phyloP scores from a whole-genome alignment of 768 basidiomycete genomes.

The Boletus sensibilis region DNA sequence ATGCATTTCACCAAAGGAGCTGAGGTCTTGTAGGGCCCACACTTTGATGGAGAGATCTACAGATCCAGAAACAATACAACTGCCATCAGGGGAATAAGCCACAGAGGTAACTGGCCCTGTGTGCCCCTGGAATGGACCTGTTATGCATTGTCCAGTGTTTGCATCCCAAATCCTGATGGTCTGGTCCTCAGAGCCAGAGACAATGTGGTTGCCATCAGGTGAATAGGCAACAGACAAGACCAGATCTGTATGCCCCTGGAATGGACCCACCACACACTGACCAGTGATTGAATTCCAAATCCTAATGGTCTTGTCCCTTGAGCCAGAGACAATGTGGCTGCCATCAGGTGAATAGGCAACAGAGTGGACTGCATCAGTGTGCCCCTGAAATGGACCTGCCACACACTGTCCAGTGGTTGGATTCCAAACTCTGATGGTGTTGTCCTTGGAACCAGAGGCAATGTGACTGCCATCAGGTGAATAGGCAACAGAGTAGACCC shows the following conservation, averaged over 20 bases:
- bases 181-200: slow-evolving; percentile 19
- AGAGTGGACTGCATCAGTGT: slow-evolving; percentile 17
- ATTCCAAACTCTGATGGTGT: slow-evolving; percentile 27
- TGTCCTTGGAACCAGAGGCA: slow-evolving; percentile 21
- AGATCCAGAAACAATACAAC: slow-evolving; percentile 17
- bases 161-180: slow-evolving; percentile 20
- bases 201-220: slow-evolving; percentile 15
- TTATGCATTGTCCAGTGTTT: slow-evolving; percentile 12
- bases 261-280: slow-evolving; percentile 18
- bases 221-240: slow-evolving; percentile 18
- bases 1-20: neutral
- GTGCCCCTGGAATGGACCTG: slow-evolving; percentile 18
- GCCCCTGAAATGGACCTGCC: slow-evolving; percentile 17
- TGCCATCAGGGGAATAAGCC: slow-evolving; percentile 20
- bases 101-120: slow-evolving; percentile 1
- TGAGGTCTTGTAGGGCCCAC: slow-evolving; percentile 1
- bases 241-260: slow-evolving; percentile 17
- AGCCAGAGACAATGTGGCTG: slow-evolving; percentile 24
- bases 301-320: slow-evolving; percentile 24
- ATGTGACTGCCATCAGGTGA: slow-evolving; percentile 29
- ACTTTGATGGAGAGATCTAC: slow-evolving; percentile 10
- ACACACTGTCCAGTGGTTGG: slow-evolving; percentile 12
- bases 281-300: slow-evolving; percentile 20
- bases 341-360: slow-evolving; percentile 26
- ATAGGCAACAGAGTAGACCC: slow-evolving; percentile 17